Base-by-base conservation (phyloP, 345 rosid genomes). In the Eucalyptus virginea region DNA sequence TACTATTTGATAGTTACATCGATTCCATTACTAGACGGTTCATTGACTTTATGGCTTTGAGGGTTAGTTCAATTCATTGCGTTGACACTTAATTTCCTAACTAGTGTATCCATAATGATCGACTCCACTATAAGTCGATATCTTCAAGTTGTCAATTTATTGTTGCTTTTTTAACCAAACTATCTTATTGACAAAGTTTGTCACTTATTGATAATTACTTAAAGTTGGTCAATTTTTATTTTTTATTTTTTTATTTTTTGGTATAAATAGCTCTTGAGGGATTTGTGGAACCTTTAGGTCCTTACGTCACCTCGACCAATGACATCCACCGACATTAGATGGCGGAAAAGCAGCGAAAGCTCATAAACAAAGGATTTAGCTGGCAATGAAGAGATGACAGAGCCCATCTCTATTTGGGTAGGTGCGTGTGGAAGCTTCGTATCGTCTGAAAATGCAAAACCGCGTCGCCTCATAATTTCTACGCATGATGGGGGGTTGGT, bases 171-270 rank as follows among this genome's bases (percentile, higher is more conserved):
- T 11, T 56, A 23, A 0, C 11, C 60, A 21, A 21, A 54, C 10
- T 8, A 21, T 16, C 24, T 18, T 54, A 21, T 54, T 21, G 58
- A 54, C 24, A 8, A 54, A 21, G 26, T 54, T 54, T 54, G 58
- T 54, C 26, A 23, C 0, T 54, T 54, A 23, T 21, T 0, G 26
- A 0, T 54, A 21, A 54, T 19, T 23, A 54, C 26, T 23, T 23
- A 21, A 9, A 56, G 28, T 56, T 54, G 11, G 60, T 56, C 62
- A 9, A 0, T 47, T 47, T n/a, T n/a, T n/a, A 14, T 6, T 48
- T 48, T 12, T 49, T 19, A 8, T 21, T 17, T 51, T 21, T 0
- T 17, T 51, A n/a, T 54, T 19, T 21, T 54, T 21, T 4, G 0
- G 28, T 23, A 21, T 23, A 0, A 23, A 56, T 24, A 26, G 30